Evolutionary conservation across 2,329 filamentous ascomycete genomes (phyloP), one percentile per base, ranked within the genome.

Genomic region (Akanthomyces uredinophilus): DNA sequence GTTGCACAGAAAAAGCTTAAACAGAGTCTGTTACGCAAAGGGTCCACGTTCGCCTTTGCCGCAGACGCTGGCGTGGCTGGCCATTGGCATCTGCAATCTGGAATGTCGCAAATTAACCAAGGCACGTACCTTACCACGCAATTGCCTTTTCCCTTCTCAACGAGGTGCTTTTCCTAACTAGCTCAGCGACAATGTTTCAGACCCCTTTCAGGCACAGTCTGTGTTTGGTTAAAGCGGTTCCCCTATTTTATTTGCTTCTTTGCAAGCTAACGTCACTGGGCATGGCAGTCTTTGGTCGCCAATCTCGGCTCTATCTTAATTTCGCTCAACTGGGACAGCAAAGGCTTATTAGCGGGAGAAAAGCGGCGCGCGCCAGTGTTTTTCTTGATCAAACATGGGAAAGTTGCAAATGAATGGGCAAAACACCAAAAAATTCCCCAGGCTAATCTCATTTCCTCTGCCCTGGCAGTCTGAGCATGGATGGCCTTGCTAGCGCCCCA

Each of bases 381-480:
- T 29, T 29, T 46, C 22, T 20, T 11, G 18, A 32, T 7, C 13
- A 35, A 59, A 51, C 35, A 51, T 43, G 47, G 27, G 13, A 44
- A 35, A 39, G 29, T 11, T 24, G 27, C 29, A 37, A 22, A 20
- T 18, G 27, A 20, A 35, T 29, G 32, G 27, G 27, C 27, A 29
- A 29, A 29, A 29, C 27, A 29, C 27, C 27, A 32, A 22, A 11
- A 4, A 37, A 60, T 29, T 29, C 27, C 27, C 27, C 27, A 6
- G n/a, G 27, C 49, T 53, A 10, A 29, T 27, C 29, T 60, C 58
- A 60, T 53, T 54, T 60, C 49, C 44, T 29, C 5, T 53, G 39
- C 58, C 58, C 49, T 53, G 41, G 39, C 50, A 53, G 20, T 37
- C 37, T 39, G 14, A 13, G 18, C 57, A 60, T 60, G 50, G 49